Evolutionary conservation across 2,329 filamentous ascomycete species (phyloP).

Genomic region (Metarhizium sp.): DNA sequence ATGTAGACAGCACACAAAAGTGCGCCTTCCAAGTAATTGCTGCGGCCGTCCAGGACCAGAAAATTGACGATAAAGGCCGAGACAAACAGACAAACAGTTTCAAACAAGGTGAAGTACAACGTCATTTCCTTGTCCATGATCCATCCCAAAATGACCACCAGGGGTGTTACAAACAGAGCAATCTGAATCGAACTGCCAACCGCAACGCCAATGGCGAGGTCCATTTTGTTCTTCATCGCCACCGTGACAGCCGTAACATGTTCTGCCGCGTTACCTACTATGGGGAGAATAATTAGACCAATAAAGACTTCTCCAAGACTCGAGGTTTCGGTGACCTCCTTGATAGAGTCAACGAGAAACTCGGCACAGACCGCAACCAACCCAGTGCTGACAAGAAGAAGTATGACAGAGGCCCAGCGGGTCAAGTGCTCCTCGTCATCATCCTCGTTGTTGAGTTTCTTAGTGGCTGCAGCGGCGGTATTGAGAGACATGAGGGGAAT

Average conservation of each 20-base stretch:
- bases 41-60: slow-evolving; percentile 73
- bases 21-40: slow-evolving; percentile 78
- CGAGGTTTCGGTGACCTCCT: slow-evolving; percentile 47
- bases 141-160: slow-evolving; percentile 66
- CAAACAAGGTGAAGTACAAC: slow-evolving; percentile 80
- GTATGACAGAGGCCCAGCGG: slow-evolving; percentile 46
- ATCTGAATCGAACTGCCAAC: slow-evolving; percentile 66
- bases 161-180: slow-evolving; percentile 59
- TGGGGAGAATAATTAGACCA: slow-evolving; percentile 62
- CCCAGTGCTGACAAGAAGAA: slow-evolving; percentile 54
- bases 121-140: slow-evolving; percentile 59
- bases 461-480: slow-evolving; percentile 17
- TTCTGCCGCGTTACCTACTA: slow-evolving; percentile 66
- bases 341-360: slow-evolving; percentile 59
- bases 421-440: slow-evolving; percentile 40
- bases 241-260: slow-evolving; percentile 64
- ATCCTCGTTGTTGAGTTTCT: slow-evolving; percentile 21
- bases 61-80: slow-evolving; percentile 83
- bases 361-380: slow-evolving; percentile 62
- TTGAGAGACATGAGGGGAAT: slow-evolving; percentile 29
- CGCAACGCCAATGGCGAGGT: slow-evolving; percentile 62
- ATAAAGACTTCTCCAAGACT: slow-evolving; percentile 58
- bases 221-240: slow-evolving; percentile 68
- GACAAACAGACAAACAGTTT: slow-evolving; percentile 79
- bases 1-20: slow-evolving; percentile 57